Conservation (phyloP, 1,139 yeast genomes). For the Petasospora fabianii region DNA sequence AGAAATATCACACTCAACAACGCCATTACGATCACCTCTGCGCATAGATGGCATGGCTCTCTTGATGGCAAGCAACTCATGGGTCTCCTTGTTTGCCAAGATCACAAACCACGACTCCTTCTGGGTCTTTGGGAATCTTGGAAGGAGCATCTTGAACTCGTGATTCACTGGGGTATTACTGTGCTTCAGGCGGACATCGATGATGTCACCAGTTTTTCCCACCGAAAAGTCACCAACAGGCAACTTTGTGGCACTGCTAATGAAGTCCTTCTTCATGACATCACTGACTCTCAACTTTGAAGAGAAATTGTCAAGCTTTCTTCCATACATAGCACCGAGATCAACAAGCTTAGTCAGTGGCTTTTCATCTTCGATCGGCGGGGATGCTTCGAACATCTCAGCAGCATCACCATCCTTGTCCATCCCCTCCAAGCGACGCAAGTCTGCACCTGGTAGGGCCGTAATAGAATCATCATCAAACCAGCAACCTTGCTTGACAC, state of each 20-base stretch:
- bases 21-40: constrained; percentile 34
- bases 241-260: constrained; percentile 41
- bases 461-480: constrained; percentile 70
- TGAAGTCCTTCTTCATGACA: constrained; percentile 35
- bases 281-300: constrained; percentile 15
- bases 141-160: constrained; percentile 68
- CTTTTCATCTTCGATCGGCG: constrained; percentile 5
- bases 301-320: constrained; percentile 17
- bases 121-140: constrained; percentile 85
- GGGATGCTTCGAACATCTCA: constrained; percentile 12
- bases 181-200: constrained; percentile 51
- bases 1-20: constrained; percentile 45
- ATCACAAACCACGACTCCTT: constrained; percentile 92
- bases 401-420: constrained; percentile 28
- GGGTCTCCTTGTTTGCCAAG: constrained; percentile 42
- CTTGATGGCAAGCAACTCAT: constrained; percentile 57
- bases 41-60: constrained; percentile 68
- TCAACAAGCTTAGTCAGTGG: constrained; percentile 13
- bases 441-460: constrained; percentile 66
- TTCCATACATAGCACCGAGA: constrained; percentile 17
- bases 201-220: constrained; percentile 33
- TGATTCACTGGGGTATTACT: constrained; percentile 48
- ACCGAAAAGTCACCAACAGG: constrained; percentile 37
- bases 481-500: constrained; percentile 88
- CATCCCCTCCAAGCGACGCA: constrained; percentile 31